Evolutionary conservation across 108 stramenopile genomes (phyloP).

Genomic region (Cyclotella kingstonii): DNA sequence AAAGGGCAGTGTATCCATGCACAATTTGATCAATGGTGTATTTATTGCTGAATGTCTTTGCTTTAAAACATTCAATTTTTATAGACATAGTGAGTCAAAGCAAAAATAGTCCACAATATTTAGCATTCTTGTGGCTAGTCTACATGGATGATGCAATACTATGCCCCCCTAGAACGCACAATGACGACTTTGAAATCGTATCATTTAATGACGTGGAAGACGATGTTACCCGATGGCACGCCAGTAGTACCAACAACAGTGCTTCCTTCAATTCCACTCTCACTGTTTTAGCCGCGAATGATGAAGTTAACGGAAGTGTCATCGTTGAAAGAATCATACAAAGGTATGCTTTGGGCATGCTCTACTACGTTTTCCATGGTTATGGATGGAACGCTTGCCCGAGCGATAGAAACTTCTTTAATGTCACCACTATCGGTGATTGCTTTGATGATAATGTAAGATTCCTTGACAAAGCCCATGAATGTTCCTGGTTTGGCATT

Average conservation of each 20-base stretch:
- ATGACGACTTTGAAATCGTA: neutral
- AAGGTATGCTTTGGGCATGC: slow-evolving; percentile 14
- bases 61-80: neutral
- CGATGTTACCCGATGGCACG: neutral
- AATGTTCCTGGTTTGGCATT: slow-evolving; percentile 64
- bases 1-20: too few relatives aligned
- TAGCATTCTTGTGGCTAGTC: slow-evolving; percentile 55
- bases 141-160: slow-evolving; percentile 49
- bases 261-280: too few relatives aligned
- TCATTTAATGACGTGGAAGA: neutral
- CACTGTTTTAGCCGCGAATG: neutral
- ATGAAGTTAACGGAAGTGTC: neutral
- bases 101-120: slow-evolving; percentile 41
- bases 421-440: neutral
- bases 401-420: slow-evolving; percentile 13
- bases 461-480: slow-evolving; percentile 41
- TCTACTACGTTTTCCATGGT: slow-evolving; percentile 19
- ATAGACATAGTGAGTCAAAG: slow-evolving; percentile 18
- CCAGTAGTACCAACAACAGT: neutral
- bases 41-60: too few relatives aligned
- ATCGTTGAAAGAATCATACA: slow-evolving; percentile 22
- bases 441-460: slow-evolving; percentile 16
- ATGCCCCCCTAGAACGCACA: slow-evolving; percentile 31
- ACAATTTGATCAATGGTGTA: too few relatives aligned
- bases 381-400: slow-evolving; percentile 45